These are phyloP conservation scores for Fraxinus ornus DNA, from an alignment of 305 asterid genomes.

Conservation along the genomic window DNA sequence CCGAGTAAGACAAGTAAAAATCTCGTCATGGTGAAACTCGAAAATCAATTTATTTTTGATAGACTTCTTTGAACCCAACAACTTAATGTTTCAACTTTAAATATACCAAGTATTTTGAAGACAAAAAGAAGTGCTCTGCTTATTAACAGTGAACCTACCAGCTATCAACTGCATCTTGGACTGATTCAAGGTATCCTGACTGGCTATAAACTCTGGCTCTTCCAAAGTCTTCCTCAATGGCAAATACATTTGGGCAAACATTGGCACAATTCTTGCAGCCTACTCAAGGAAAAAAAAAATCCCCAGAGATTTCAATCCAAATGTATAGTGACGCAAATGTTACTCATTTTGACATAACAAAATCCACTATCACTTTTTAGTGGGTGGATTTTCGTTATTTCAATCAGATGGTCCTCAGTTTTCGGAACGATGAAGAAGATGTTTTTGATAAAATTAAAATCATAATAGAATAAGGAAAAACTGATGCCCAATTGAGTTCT, in stretches of 20 bases:
- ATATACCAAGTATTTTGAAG: neutral
- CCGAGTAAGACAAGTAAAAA: neutral
- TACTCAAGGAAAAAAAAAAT: conserved; percentile 25
- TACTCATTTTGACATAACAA: neutral
- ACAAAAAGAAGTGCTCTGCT: conserved; percentile 1
- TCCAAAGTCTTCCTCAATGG: conserved; percentile 93
- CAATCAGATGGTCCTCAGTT: neutral
- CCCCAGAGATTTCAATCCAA: conserved; percentile 2
- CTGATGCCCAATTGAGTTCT: neutral
- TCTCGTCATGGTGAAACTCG: neutral
- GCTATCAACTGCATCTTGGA: conserved; percentile 91
- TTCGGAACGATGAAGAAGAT: neutral
- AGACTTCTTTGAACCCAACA: neutral
- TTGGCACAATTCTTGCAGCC: conserved; percentile 98
- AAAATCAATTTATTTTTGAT: neutral
- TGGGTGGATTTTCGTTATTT: neutral
- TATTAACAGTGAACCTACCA: conserved; percentile 51
- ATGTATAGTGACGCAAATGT: neutral
- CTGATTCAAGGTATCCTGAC: conserved; percentile 51
- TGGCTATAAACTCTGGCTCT: conserved; percentile 91
- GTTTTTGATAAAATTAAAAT: neutral
- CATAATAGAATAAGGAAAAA: neutral
- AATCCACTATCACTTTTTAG: neutral
- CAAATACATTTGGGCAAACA: conserved; percentile 72
- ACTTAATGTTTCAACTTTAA: neutral